Base-by-base conservation (phyloP, 495 filamentous ascomycete genomes). In the Trichoderma reesei region DNA sequence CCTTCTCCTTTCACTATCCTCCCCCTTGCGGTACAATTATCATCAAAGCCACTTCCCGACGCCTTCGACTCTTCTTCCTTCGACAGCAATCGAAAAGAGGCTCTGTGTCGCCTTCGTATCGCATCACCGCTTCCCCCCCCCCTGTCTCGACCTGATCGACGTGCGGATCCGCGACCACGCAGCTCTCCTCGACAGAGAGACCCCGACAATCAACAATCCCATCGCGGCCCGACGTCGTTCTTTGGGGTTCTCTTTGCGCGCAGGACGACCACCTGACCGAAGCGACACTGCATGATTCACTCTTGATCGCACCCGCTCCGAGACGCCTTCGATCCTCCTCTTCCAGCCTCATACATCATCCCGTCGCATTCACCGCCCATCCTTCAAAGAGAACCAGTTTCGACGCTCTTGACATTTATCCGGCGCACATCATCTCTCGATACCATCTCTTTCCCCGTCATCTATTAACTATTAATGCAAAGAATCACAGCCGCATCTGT, bases 261-360 rank as follows among this genome's bases (percentile, higher is more conserved):
- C 51, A 56, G 14, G 5, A 34, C 10, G 33, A 60, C 38, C 18
- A 42, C 63, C 44, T 70, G 62, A 70, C 41, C 41, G 34, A 34
- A 56, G 16, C 48, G 26, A 56, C 11, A 36, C 31, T n/a, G 7
- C 31, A 36, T 10, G 3, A 56, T 8, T 36, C 20, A n/a, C 37
- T 34, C 3, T 34, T 33, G 33, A 56, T 56, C 51, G 9, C 8
- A 26, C 26, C 26, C 11, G 26, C 20, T 18, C 51, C 16, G 51
- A 31, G 26, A 56, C 16, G 18, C 44, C 26, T 48, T 48, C 7
- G 44, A 26, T 9, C 20, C 18, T 20, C n/a, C 8, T 16, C n/a
- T 18, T 48, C 44, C 44, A 48, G 20, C 16, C 44, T 48, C 18
- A 8, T 20, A 9, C n/a, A 18, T 20, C 18, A 5, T 48, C 18